Base-by-base conservation (phyloP, 2,329 filamentous ascomycete species). In the Pseudogymnoascus sp. region DNA sequence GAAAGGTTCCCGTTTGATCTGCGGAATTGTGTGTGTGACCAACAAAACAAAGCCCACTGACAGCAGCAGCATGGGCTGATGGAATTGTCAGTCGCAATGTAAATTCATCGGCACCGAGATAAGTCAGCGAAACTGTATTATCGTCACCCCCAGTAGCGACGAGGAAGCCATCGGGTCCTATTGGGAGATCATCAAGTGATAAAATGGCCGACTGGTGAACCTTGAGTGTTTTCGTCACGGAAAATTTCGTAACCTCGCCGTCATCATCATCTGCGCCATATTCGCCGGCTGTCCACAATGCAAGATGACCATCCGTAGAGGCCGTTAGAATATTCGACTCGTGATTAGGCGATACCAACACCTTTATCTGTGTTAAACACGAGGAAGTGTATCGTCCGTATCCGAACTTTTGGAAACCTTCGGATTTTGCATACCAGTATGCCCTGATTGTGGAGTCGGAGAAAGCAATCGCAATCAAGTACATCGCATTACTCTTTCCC, bases 121-220 rank as follows among this genome's bases (percentile, higher is more conserved):
- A 69, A 0, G 80, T 81, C 9, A 89, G 67, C 0, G 81, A 85
- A 0, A 97, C 71, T 3, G 87, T 86, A 63, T 94, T 94, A 71
- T 97, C 94, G 67, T 99, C 94, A 19, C 94, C 91, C 23, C 89
- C 90, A 0, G 90, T 91, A 3, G 89, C 71, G 15, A 88, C 63
- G 26, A 67, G 48, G 1, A 71, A 61, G 3, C 73, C 58, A 13
- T 12, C 52, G n/a, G 3, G 74, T 69, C 61, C 80, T 70, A 37
- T 55, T 2, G 39, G 28, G 15, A 61, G 26, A 57, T 83, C 61
- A 62, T 80, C 79, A 2, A 88, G 73, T 18, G 77, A 75, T 71
- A 96, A 95, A 70, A 96, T 82, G 57, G 86, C 84, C 71, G 82
- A 95, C 67, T 95, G 90, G 68, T 97, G 94, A 21, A 92, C 71